Evolutionary conservation across 2,329 filamentous ascomycete species (phyloP).

Genomic region (Westerdykella aurantiaca): DNA sequence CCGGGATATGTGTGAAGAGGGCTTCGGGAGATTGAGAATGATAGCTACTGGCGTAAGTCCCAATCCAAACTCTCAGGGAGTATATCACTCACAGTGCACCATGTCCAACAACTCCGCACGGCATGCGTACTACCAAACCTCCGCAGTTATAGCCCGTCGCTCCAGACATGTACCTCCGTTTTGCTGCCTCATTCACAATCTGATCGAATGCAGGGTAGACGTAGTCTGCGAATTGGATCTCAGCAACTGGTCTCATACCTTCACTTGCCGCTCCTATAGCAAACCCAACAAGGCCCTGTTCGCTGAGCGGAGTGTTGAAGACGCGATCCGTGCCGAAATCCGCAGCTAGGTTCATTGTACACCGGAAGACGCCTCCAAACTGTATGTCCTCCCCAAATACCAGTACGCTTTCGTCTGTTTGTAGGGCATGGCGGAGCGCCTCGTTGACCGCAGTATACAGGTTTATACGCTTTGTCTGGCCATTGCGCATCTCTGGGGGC

Average conservation of each 20-base stretch:
- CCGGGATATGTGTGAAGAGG: constrained; percentile 82
- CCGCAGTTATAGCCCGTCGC: constrained; percentile 53
- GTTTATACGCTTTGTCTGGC: constrained; percentile 79
- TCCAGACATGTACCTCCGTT: constrained; percentile 72
- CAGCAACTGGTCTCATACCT: constrained; percentile 86
- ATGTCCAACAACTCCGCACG: constrained; percentile 82
- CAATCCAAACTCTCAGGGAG: not conserved
- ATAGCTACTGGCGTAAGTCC: constrained; percentile 46
- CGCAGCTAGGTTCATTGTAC: constrained; percentile 82
- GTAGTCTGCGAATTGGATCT: constrained; percentile 95
- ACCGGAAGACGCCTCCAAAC: constrained; percentile 94
- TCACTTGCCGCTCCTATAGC: constrained; percentile 84
- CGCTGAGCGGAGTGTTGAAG: constrained; percentile 91
- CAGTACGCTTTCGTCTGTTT: constrained; percentile 76
- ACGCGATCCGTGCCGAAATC: constrained; percentile 84
- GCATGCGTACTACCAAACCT: constrained; percentile 83
- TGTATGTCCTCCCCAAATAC: constrained; percentile 96
- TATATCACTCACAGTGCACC: constrained; percentile 58
- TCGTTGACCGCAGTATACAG: constrained; percentile 92
- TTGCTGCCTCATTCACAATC: constrained; percentile 87
- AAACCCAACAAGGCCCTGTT: constrained; percentile 93
- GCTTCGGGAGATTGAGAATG: constrained; percentile 87
- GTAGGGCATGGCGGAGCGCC: constrained; percentile 74
- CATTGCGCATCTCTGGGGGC: constrained; percentile 57
- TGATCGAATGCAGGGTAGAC: constrained; percentile 91